Percentiles rank a stretch among this genome's conserved stretches.
phyloP scores from a whole-genome alignment of 2,329 filamentous ascomycete genomes.

The Juglanconis sp. region DNA sequence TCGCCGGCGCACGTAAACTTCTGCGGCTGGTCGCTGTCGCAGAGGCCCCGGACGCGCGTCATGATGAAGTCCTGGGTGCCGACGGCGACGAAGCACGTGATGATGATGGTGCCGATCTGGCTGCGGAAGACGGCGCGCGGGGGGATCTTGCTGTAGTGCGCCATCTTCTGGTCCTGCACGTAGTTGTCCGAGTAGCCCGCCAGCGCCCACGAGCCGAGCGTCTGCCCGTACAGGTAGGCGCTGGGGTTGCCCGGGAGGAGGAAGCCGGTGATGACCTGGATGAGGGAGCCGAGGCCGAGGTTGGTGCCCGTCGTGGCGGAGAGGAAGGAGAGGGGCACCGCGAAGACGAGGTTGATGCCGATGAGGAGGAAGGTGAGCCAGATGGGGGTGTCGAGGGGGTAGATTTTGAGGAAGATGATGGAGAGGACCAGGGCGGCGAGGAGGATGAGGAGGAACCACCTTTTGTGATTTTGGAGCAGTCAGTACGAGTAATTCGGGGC shows the following conservation, averaged over 20 bases:
- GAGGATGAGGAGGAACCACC: slow-evolving; percentile 37
- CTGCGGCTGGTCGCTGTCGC: slow-evolving; percentile 26
- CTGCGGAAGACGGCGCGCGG: slow-evolving; percentile 37
- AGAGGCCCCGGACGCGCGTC: slow-evolving; percentile 32
- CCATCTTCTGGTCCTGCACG: slow-evolving; percentile 36
- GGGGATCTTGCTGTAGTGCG: slow-evolving; percentile 40
- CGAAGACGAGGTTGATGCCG: slow-evolving; percentile 38
- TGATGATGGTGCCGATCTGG: slow-evolving; percentile 43
- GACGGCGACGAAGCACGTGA: slow-evolving; percentile 37
- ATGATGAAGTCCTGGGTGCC: slow-evolving; percentile 42
- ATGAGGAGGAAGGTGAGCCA: slow-evolving; percentile 32
- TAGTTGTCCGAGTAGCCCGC: slow-evolving; percentile 41
- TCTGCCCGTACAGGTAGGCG: slow-evolving; percentile 38
- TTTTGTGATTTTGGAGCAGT: background rate
- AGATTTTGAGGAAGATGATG: slow-evolving; percentile 31
- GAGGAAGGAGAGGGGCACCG: slow-evolving; percentile 40
- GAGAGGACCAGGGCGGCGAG: slow-evolving; percentile 24
- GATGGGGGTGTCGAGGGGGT: slow-evolving; percentile 29
- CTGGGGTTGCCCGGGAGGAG: slow-evolving; percentile 33
- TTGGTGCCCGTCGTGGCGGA: slow-evolving; percentile 44
- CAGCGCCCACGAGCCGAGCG: slow-evolving; percentile 38
- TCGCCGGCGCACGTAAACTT: slow-evolving; percentile 22
- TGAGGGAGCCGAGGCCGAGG: slow-evolving; percentile 37
- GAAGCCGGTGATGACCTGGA: slow-evolving; percentile 41
- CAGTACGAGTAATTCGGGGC: too few relatives aligned